Conservation (phyloP, 129 eudicot species). For the Pittosporum tobira region DNA sequence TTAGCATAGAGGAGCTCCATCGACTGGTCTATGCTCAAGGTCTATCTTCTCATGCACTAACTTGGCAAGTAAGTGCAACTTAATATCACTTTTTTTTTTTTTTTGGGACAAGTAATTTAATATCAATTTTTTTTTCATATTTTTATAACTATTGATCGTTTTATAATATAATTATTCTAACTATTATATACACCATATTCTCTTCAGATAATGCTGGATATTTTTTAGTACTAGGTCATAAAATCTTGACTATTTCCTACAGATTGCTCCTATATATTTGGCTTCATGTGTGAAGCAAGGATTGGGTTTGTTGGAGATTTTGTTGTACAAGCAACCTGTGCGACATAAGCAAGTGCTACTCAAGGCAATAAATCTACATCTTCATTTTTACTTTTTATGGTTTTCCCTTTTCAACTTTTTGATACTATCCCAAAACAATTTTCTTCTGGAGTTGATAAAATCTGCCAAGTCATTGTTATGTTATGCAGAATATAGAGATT, state of each 20-base stretch:
- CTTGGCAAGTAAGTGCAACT: constrained; percentile 81
- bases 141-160: not conserved
- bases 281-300: constrained; percentile 81
- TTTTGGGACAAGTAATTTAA: too few species aligned
- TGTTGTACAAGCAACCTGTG: constrained; percentile 82
- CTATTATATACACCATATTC: not conserved
- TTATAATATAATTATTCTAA: too few species aligned
- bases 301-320: constrained; percentile 76
- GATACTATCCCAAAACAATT: not conserved
- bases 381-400: not conserved
- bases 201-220: not conserved
- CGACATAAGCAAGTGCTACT: constrained; percentile 64
- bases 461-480: not conserved
- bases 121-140: not conserved
- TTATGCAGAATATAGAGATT: constrained; percentile 68
- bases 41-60: constrained; percentile 79
- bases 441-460: constrained; percentile 5
- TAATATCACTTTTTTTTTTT: not conserved
- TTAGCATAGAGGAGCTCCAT: constrained; percentile 90
- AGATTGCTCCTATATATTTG: constrained; percentile 93
- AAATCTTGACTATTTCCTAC: constrained; percentile 6
- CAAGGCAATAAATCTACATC: constrained; percentile 30
- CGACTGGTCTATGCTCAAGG: constrained; percentile 93
- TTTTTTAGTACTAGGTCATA: not conserved
- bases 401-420: not conserved